phyloP scores from a whole-genome alignment of 192 early-diverging fungal genomes.

The Oehlia diaphana region DNA sequence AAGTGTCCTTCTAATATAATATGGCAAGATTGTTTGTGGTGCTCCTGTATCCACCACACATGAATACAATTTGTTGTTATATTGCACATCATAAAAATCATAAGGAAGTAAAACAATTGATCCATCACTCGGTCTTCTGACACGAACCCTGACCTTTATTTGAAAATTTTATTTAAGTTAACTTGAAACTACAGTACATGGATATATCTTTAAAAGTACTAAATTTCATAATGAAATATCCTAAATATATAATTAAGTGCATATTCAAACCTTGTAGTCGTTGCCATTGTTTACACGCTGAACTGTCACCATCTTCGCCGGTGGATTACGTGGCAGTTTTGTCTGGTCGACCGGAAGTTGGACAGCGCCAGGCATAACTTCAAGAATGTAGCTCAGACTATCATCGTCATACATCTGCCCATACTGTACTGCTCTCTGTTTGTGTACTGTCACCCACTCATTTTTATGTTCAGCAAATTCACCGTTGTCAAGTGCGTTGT shows the following conservation, averaged over 20 bases:
- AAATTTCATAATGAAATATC: background rate
- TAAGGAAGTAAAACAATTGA: no score
- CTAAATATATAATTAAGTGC: background rate
- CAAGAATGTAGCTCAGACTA: background rate
- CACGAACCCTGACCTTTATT: slow-evolving; percentile 22
- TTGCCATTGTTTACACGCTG: background rate
- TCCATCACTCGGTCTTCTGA: background rate
- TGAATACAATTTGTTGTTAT: no score
- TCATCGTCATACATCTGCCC: slow-evolving; percentile 5
- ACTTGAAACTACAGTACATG: background rate
- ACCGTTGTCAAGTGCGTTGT: slow-evolving; percentile 15
- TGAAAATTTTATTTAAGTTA: background rate
- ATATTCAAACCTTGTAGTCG: slow-evolving; percentile 27
- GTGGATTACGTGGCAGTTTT: slow-evolving; percentile 1
- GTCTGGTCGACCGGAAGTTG: slow-evolving; percentile 10
- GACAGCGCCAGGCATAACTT: slow-evolving; percentile 3
- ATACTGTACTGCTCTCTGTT: slow-evolving; percentile 6
- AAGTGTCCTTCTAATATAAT: slow-evolving; percentile 15
- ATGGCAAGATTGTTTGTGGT: slow-evolving; percentile 8
- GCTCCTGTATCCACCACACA: slow-evolving; percentile 22
- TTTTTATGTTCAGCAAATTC: slow-evolving; percentile 9
- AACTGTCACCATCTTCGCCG: background rate
- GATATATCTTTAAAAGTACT: background rate
- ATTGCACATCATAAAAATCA: no score
- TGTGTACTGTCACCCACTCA: slow-evolving; percentile 7